Conservation (phyloP, 768 basidiomycete species). For the Kwoniella bestiolae region DNA sequence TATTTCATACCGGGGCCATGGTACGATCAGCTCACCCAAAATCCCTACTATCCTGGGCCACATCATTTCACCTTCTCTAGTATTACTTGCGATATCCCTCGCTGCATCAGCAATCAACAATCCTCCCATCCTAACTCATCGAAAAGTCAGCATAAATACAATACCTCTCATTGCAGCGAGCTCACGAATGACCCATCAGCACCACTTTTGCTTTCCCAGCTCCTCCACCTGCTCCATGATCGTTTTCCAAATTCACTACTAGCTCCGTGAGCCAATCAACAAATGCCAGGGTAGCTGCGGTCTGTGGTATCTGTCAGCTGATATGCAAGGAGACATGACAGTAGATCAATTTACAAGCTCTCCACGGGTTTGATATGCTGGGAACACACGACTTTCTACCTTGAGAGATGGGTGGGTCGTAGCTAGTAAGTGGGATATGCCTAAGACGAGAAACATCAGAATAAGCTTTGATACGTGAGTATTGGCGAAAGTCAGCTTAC, state of each 20-base stretch:
- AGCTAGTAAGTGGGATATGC: conserved; percentile 72
- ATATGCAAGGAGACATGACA: not conserved
- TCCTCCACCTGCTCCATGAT: conserved; percentile 69
- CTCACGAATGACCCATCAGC: conserved; percentile 74
- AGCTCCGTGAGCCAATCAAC: conserved; percentile 91
- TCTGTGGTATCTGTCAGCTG: conserved; percentile 59
- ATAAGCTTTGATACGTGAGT: not conserved
- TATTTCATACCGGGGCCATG: not conserved
- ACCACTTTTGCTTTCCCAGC: conserved; percentile 69
- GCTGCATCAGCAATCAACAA: conserved; percentile 83
- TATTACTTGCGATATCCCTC: conserved; percentile 71
- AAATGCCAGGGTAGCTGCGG: conserved; percentile 79
- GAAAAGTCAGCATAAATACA: not conserved
- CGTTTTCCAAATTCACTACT: conserved; percentile 81
- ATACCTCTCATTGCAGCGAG: not conserved
- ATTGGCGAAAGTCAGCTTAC: conserved; percentile 52
- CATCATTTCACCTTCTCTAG: conserved; percentile 68
- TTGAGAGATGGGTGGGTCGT: conserved; percentile 65
- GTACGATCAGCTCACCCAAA: conserved; percentile 29
- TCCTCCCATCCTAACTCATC: conserved; percentile 78
- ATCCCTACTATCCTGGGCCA: conserved; percentile 85
- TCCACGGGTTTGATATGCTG: conserved; percentile 92
- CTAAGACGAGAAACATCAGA: conserved; percentile 16
- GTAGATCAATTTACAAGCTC: conserved; percentile 80
- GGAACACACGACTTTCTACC: conserved; percentile 81